A percentile compares a stretch with the other conserved stretches of the same genome.
Evolutionary conservation across 2,329 filamentous ascomycete genomes (phyloP).

Genomic region (Calonectria naviculata): DNA sequence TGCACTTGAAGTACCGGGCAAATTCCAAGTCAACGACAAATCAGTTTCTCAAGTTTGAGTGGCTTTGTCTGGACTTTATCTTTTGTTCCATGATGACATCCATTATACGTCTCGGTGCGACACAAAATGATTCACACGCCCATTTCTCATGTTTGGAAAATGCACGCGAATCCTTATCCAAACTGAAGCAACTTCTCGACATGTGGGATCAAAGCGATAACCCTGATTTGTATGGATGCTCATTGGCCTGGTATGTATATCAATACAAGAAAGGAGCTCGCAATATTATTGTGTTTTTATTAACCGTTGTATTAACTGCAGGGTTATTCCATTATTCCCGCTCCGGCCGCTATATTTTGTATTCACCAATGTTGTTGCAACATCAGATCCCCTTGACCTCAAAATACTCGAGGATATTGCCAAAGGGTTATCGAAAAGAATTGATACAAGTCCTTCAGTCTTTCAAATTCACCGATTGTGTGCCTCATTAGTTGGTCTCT

Average conservation of each 20-base stretch:
- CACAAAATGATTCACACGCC: not conserved
- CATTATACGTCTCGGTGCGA: not conserved
- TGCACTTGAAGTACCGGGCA: not conserved
- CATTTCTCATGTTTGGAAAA: constrained; percentile 4
- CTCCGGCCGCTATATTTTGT: not conserved
- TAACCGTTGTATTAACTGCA: too few relatives aligned
- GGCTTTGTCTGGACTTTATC: not conserved
- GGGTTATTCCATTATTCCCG: constrained; percentile 5
- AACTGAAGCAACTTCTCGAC: not conserved
- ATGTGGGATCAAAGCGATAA: not conserved
- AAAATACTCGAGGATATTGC: not conserved
- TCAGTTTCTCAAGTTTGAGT: not conserved
- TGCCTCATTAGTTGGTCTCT: not conserved
- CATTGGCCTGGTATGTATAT: not conserved
- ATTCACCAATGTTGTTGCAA: not conserved
- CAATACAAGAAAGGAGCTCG: too few relatives aligned
- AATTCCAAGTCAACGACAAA: not conserved
- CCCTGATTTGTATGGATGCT: not conserved
- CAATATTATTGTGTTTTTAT: too few relatives aligned
- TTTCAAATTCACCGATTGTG: not conserved
- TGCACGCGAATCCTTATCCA: not conserved
- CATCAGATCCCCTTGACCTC: not conserved
- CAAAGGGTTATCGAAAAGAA: not conserved
- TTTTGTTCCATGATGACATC: constrained; percentile 9
- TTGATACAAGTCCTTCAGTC: not conserved